A percentile compares a stretch with the other conserved stretches of the same genome.
Evolutionary conservation across 805 yeast genomes (phyloP).

Genomic region (Barnettozyma salicaria): DNA sequence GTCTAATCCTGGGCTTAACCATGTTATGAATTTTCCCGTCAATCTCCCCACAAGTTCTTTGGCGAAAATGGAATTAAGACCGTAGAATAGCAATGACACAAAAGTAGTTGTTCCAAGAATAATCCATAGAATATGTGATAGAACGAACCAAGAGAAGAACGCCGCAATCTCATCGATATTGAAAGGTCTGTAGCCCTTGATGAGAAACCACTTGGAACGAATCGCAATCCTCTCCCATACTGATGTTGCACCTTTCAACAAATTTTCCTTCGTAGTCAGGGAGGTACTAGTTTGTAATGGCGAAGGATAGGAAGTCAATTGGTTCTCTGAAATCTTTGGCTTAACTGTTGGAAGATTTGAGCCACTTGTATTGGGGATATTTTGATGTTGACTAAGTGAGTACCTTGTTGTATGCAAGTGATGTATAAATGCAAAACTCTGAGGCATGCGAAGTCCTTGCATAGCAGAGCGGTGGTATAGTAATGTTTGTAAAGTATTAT

Average conservation of each 20-base stretch:
- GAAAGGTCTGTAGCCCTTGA: slow-evolving; percentile 74
- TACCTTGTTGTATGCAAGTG: no score
- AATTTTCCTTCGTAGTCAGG: slow-evolving; percentile 16
- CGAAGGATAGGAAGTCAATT: slow-evolving; percentile 7
- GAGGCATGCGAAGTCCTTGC: no score
- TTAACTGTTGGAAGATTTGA: no score
- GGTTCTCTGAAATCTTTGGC: no score
- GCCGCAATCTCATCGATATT: slow-evolving; percentile 86
- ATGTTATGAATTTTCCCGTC: slow-evolving; percentile 72
- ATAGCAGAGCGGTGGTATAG: no score
- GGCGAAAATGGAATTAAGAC: slow-evolving; percentile 75
- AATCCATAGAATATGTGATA: slow-evolving; percentile 77
- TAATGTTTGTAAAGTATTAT: no score
- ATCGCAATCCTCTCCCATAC: slow-evolving; percentile 41
- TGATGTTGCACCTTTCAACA: slow-evolving; percentile 17
- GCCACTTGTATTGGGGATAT: background rate
- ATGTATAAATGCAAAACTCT: no score
- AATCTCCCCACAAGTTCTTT: slow-evolving; percentile 80
- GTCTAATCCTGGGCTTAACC: slow-evolving; percentile 62
- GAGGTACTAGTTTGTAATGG: slow-evolving; percentile 15
- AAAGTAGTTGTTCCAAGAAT: slow-evolving; percentile 88
- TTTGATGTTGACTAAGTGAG: background rate
- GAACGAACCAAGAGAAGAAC: slow-evolving; percentile 80
- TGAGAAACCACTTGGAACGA: slow-evolving; percentile 68
- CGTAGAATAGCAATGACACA: slow-evolving; percentile 65